Evolutionary conservation across 305 asterid species (phyloP).

Genomic region (Fraxinus floribunda): DNA sequence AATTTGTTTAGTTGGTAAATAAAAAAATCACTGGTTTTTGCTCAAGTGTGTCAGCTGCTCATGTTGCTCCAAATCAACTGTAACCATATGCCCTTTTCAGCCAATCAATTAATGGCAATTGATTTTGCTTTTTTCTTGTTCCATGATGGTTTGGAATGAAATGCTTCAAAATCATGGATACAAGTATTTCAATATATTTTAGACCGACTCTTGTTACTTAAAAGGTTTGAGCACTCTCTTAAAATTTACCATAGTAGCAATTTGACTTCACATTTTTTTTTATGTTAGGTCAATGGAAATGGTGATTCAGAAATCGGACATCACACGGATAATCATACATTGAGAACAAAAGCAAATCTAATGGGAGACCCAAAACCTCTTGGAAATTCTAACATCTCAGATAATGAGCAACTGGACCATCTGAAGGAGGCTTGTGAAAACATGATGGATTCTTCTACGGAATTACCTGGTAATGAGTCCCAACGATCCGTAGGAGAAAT

Average conservation of each 20-base stretch:
- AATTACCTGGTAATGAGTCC: conserved; percentile 54
- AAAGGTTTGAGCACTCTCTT: neutral
- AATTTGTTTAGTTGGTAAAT: neutral
- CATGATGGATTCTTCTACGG: conserved; percentile 50
- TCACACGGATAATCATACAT: conserved; percentile 39
- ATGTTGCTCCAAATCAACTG: neutral
- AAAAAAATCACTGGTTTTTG: neutral
- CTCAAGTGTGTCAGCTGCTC: neutral
- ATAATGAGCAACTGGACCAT: conserved; percentile 56
- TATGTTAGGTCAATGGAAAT: conserved; percentile 61
- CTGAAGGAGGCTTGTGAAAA: conserved; percentile 42
- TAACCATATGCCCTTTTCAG: neutral
- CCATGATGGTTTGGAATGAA: neutral
- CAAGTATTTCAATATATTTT: conserved; percentile 15
- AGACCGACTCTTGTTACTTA: conserved; percentile 9
- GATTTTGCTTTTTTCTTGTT: neutral
- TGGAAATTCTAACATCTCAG: conserved; percentile 45
- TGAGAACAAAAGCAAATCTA: conserved; percentile 42
- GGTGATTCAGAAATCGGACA: conserved; percentile 71
- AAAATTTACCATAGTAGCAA: conserved; percentile 16
- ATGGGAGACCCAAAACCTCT: conserved; percentile 43
- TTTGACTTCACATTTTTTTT: conserved; percentile 26
- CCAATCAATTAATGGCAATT: neutral
- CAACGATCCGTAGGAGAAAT: conserved; percentile 81
- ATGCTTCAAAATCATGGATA: neutral